Base-by-base conservation (phyloP, 2,329 filamentous ascomycete species). In the Dactylellina sp. region DNA sequence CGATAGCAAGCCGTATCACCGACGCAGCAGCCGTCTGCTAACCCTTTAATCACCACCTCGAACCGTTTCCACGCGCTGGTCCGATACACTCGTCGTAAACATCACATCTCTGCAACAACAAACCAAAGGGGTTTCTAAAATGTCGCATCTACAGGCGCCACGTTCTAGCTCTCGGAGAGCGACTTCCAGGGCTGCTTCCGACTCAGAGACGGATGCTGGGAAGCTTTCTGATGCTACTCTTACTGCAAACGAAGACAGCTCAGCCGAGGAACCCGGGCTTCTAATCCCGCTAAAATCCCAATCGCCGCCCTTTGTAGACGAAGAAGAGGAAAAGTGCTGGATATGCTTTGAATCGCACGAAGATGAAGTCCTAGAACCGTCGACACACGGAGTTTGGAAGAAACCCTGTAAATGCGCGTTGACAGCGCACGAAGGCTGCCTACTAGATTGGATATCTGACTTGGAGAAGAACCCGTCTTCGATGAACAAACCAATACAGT, bases 391-490 rank as follows among this genome's bases (percentile, higher is more conserved):
- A 14, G 81, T 83, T 62, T 99, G 95, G 94, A 89, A 92, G 47
- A 91, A 90, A 62, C 93, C 95, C 1, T 99, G 95, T 80, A 90
- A 90, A 0, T 99, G 95, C 82, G 93, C 91, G 11, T 85, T 99
- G 40, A 91, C 91, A 64, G 95, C 93, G 0, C 95, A 99, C 80
- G 93, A 98, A 80, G 87, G 88, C 72, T 97, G 93, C 80, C 85
- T 98, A 76, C 85, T 98, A 40, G 90, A 92, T 78, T 99, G 93
- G 93, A 90, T 98, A 16, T 90, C 91, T n/a, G 92, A 97, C 79
- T 87, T 92, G 79, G 76, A 78, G 49, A 78, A 75, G 44, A 76
- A 50, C 5, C 76, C 75, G 18, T 79, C 79, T 22, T 80, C 80
- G 25, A 61, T 66, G 70, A 70, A 75, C 14, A 87, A 88, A 62